phyloP scores from a whole-genome alignment of 495 filamentous ascomycete species.

The Daldinia grandis region DNA sequence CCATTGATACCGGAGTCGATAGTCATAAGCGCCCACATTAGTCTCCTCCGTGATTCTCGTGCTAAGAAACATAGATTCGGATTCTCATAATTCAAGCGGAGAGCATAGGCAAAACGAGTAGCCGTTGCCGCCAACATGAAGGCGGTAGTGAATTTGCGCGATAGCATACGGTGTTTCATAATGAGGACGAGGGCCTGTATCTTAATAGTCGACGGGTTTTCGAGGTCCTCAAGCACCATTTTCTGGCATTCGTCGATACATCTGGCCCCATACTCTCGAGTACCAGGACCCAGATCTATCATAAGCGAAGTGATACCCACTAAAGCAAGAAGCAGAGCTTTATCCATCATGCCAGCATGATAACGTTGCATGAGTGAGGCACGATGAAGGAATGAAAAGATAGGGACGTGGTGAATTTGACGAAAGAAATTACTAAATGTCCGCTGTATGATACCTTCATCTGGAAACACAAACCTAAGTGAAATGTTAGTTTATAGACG shows the following conservation, averaged over 20 bases:
- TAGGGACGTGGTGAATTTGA: conserved; percentile 60
- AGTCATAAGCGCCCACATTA: conserved; percentile 63
- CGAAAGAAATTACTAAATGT: conserved; percentile 60
- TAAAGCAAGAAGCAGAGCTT: conserved; percentile 55
- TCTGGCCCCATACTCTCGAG: conserved; percentile 52
- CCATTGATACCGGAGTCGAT: conserved; percentile 57
- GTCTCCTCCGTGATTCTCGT: conserved; percentile 57
- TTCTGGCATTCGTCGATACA: conserved; percentile 58
- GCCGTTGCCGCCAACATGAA: conserved; percentile 60
- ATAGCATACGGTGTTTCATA: conserved; percentile 59
- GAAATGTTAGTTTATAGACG: conserved; percentile 31
- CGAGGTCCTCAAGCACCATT: conserved; percentile 54
- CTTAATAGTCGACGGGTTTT: conserved; percentile 56
- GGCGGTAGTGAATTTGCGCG: conserved; percentile 54
- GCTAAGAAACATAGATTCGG: conserved; percentile 58
- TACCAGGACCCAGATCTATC: conserved; percentile 54
- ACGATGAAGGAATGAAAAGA: conserved; percentile 60
- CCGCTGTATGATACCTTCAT: conserved; percentile 52
- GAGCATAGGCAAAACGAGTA: conserved; percentile 56
- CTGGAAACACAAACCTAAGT: conserved; percentile 45
- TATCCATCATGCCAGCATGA: conserved; percentile 58
- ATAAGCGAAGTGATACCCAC: conserved; percentile 59
- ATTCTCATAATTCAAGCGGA: conserved; percentile 60
- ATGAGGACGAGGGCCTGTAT: conserved; percentile 59
- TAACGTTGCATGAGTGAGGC: conserved; percentile 62